A percentile compares a stretch with the other conserved stretches of the same genome.
phyloP scores from a whole-genome alignment of 2,329 filamentous ascomycete genomes.

The Coleophoma eucalyptorum region DNA sequence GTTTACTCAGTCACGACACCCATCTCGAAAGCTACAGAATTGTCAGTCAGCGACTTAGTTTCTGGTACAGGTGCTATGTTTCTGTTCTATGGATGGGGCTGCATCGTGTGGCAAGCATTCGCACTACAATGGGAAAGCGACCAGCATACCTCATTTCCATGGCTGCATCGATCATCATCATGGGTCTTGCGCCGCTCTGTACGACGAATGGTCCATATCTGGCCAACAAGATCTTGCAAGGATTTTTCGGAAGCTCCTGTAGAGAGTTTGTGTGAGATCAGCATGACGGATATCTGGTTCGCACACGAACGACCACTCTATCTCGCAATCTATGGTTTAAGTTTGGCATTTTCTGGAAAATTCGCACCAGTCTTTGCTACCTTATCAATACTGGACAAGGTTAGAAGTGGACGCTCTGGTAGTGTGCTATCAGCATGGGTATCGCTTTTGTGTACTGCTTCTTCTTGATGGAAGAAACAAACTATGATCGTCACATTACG shows the following conservation, averaged over 20 bases:
- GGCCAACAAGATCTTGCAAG: conserved; percentile 19
- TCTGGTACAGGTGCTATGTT: conserved; percentile 48
- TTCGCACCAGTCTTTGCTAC: conserved; percentile 39
- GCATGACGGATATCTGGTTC: conserved; percentile 33
- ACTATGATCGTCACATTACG: conserved; percentile 13
- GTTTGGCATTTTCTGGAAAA: conserved; percentile 38
- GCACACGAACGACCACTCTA: conserved; percentile 36
- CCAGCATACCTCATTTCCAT: conserved; percentile 40
- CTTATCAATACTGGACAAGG: conserved; percentile 42
- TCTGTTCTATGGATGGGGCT: conserved; percentile 45
- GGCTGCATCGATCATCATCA: conserved; percentile 25
- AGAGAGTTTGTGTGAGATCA: conserved; percentile 25
- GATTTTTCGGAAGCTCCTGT: conserved; percentile 21
- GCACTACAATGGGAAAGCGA: conserved; percentile 45
- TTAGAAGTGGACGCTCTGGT: conserved; percentile 40
- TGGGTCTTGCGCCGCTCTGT: conserved; percentile 28
- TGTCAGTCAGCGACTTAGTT: conserved; percentile 39
- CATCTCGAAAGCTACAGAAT: conserved; percentile 38
- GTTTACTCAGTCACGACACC: conserved; percentile 45
- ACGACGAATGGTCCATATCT: conserved; percentile 16
- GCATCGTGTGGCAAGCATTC: conserved; percentile 47
- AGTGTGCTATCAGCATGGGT: conserved; percentile 47
- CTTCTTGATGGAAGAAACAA: conserved; percentile 58
- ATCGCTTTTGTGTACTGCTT: conserved; percentile 45
- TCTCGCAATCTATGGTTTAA: conserved; percentile 37